Conservation (phyloP, 129 eudicot genomes). For the Arctium lappa region DNA sequence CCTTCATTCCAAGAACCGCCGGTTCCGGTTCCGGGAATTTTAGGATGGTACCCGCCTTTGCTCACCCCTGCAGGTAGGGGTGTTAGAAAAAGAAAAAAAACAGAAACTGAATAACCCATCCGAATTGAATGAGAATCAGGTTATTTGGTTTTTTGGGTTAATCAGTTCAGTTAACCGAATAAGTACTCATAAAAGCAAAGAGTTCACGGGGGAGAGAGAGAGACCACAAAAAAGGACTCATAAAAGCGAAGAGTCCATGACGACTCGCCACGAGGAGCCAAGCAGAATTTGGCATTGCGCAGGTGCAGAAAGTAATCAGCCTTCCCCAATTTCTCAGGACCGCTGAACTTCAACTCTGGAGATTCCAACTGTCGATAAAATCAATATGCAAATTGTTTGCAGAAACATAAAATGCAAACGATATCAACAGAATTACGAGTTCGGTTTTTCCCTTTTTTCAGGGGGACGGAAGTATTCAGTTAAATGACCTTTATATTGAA, state of each 20-base stretch:
- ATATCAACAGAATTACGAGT: not conserved
- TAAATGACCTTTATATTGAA: not conserved
- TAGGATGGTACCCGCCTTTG: too few species aligned
- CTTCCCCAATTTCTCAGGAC: slow-evolving; percentile 80
- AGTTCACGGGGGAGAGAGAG: slow-evolving; percentile 29
- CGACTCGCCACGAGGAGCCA: slow-evolving; percentile 98
- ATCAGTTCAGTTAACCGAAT: not conserved
- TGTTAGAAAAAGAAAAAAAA: not conserved
- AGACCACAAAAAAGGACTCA: slow-evolving; percentile 94
- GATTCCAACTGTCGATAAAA: slow-evolving; percentile 88
- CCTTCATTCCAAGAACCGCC: too few species aligned
- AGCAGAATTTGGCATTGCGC: slow-evolving; percentile 87
- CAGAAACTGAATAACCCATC: not conserved
- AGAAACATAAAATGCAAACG: slow-evolving; percentile 5
- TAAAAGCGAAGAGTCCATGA: slow-evolving; percentile 99
- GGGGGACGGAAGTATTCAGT: not conserved
- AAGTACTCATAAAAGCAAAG: not conserved
- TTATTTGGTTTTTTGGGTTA: not conserved
- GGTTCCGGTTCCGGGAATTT: too few species aligned
- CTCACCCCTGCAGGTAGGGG: not conserved
- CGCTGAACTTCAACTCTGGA: slow-evolving; percentile 96
- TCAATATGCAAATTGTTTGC: slow-evolving; percentile 36
- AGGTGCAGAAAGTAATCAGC: slow-evolving; percentile 85
- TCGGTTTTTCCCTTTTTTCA: not conserved
- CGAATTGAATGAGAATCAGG: not conserved